Conservation (phyloP, 805 yeast genomes). For the Ogataea saltuana region DNA sequence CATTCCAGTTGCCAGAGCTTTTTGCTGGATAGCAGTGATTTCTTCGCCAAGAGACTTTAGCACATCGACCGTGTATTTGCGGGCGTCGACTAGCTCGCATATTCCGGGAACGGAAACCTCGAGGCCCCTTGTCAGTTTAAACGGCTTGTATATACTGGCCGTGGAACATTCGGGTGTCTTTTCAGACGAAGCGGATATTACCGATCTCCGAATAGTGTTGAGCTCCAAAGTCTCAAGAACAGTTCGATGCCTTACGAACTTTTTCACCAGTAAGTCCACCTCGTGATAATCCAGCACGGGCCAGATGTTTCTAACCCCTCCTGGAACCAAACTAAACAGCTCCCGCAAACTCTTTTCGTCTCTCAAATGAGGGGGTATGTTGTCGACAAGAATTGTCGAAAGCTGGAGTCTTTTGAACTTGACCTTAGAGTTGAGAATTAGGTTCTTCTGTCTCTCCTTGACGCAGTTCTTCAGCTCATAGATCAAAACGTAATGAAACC, state of each 20-base stretch:
- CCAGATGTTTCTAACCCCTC: conserved; percentile 60
- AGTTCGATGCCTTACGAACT: conserved; percentile 32
- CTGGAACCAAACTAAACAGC: conserved; percentile 47
- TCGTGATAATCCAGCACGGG: conserved; percentile 48
- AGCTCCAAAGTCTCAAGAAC: conserved; percentile 43
- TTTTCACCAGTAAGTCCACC: conserved; percentile 36
- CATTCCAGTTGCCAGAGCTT: conserved; percentile 5
- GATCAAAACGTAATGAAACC: conserved; percentile 57
- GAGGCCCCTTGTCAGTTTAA: conserved; percentile 12
- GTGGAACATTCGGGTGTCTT: conserved; percentile 14
- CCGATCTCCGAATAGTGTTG: conserved; percentile 36
- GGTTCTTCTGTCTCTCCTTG: conserved; percentile 46
- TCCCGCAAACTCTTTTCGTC: conserved; percentile 30
- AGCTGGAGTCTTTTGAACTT: conserved; percentile 23
- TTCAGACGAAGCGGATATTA: conserved; percentile 16
- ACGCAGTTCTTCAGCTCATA: conserved; percentile 57
- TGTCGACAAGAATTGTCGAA: conserved; percentile 41
- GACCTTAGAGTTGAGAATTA: conserved; percentile 31
- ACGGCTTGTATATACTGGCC: conserved; percentile 24
- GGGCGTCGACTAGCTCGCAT: conserved; percentile 23
- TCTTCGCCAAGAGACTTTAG: conserved; percentile 11
- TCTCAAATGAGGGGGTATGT: conserved; percentile 43
- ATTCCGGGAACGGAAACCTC: conserved; percentile 24
- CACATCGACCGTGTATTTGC: conserved; percentile 16
- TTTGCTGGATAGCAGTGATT: conserved; percentile 15